Evolutionary conservation across 176 grass and related monocot genomes (phyloP), one percentile per base, ranked within the genome.

Genomic region (Carex pumila): DNA sequence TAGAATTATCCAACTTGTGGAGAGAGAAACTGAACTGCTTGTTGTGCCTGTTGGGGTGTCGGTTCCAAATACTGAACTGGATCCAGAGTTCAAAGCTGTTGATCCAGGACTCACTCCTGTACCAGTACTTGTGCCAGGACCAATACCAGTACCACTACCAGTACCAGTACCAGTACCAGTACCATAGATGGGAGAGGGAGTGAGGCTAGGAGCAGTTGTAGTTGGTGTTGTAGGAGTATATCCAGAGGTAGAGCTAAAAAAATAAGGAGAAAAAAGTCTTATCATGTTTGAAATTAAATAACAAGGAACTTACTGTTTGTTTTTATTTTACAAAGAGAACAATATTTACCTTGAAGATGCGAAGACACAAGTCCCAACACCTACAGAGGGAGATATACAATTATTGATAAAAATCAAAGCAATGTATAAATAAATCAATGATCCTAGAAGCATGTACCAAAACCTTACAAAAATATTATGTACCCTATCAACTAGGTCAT

Each of bases 71-170:
- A 88, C 89, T 1, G 96, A 88, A 43, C 75, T 87, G 12, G 89
- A 84, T 30, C 87, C 75, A 52, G 91, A 83, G 80, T 99, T 99
- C 45, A 95, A 82, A 71, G 94, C 93, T 4, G 92, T 90, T 10
- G 95, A 91, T 22, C 95, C 92, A 0, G 91, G 55, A 5, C 85
- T 72, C 2, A 85, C 41, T 31, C 89, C 85, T 55, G 66, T 65
- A 31, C 81, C 43, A 9, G 81, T 73, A 1, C 60, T 84, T 0
- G 83, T 79, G 30, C 83, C 53, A 14, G 88, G 47, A 82, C 60
- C 56, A 37, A 15, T 80, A 81, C 77, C 53, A 22, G 83, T 79
- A n/a, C 83, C 53, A n/a, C 85, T 25, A 66, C 60, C 56, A 37
- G 7, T 80, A 81, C 77, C 67, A 6, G 49, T 55, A 71, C 63